phyloP scores from a whole-genome alignment of 148 eudicot genomes.

The Mesembryanthemum crystallinum region DNA sequence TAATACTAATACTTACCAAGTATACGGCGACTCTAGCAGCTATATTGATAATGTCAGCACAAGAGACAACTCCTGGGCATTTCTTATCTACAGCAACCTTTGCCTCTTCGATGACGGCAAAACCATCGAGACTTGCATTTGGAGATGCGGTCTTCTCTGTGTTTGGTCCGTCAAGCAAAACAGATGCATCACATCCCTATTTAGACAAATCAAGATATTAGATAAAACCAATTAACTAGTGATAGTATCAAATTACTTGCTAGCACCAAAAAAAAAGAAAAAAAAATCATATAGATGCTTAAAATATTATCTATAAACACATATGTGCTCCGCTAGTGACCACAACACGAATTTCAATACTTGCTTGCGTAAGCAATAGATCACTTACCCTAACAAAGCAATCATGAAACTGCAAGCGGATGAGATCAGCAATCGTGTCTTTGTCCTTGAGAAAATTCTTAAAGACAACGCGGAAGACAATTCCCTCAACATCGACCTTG shows the following conservation, averaged over 20 bases:
- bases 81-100: conserved; percentile 39
- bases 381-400: conserved; percentile 29
- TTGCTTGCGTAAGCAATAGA: background rate
- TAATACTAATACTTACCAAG: conserved; percentile 16
- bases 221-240: no score
- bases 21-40: conserved; percentile 43
- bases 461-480: conserved; percentile 16
- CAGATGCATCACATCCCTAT: conserved; percentile 23
- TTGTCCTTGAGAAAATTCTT: conserved; percentile 8
- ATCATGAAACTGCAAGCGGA: conserved; percentile 34
- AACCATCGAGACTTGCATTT: conserved; percentile 16
- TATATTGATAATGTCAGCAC: conserved; percentile 49
- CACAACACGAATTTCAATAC: no score
- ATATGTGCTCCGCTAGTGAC: no score
- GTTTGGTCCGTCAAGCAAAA: conserved; percentile 22
- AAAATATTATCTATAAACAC: no score
- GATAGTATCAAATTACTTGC: no score
- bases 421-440: conserved; percentile 27
- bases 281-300: no score
- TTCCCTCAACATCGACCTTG: conserved; percentile 16
- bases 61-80: conserved; percentile 55
- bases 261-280: no score
- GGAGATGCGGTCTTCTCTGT: conserved; percentile 19
- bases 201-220: no score
- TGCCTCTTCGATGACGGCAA: conserved; percentile 27